Evolutionary conservation across 129 eudicot species (phyloP).

Genomic region (Chrysanthemum seticuspe): DNA sequence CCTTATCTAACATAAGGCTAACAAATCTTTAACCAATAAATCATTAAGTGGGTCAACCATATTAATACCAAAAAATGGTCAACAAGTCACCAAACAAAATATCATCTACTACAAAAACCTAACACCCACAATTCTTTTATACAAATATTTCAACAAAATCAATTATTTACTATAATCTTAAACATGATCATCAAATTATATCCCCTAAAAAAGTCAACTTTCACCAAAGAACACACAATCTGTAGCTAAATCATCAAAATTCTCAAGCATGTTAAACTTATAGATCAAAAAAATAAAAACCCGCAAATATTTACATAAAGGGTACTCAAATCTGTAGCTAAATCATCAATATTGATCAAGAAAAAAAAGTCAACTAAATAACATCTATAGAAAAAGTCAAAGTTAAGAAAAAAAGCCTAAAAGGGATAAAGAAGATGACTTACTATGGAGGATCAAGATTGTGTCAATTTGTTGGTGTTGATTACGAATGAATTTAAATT

Average conservation of each 20-base stretch:
- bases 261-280: slow-evolving; percentile 19
- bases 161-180: slow-evolving; percentile 11
- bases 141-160: neutral
- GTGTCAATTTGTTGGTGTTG: slow-evolving; percentile 7
- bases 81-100: slow-evolving; percentile 7
- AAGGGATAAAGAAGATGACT: slow-evolving; percentile 15
- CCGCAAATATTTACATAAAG: neutral
- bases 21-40: slow-evolving; percentile 13
- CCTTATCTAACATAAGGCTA: neutral
- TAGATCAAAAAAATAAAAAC: slow-evolving; percentile 17
- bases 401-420: neutral
- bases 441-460: slow-evolving; percentile 27
- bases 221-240: slow-evolving; percentile 13
- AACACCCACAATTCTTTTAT: neutral
- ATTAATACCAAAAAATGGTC: slow-evolving; percentile 1
- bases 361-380: slow-evolving; percentile 9
- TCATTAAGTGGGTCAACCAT: slow-evolving; percentile 11
- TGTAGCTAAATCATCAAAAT: neutral
- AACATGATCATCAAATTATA: neutral
- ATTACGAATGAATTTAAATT: neutral
- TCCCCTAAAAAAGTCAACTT: slow-evolving; percentile 2
- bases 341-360: neutral
- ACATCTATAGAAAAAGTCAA: slow-evolving; percentile 13
- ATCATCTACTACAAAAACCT: slow-evolving; percentile 10
- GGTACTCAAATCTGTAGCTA: slow-evolving; percentile 13